These are phyloP conservation scores for Ehretia macrophylla DNA, from an alignment of 257 asterid species.

Conservation along the genomic window DNA sequence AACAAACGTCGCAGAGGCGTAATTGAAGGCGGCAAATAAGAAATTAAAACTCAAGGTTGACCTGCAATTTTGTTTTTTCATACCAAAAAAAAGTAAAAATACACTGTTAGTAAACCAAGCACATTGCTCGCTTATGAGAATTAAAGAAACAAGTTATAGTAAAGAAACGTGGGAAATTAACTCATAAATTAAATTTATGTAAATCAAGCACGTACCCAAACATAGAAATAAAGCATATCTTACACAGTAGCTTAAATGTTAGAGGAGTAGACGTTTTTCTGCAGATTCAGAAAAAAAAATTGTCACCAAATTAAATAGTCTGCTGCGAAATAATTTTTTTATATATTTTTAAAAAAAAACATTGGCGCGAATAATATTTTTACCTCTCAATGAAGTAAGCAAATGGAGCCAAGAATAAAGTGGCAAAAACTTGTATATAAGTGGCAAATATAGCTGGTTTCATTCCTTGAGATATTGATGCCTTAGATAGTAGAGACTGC, in stretches of 20 bases:
- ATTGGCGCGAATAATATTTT: no score
- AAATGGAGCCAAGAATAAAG: slow-evolving; percentile 49
- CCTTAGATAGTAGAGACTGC: slow-evolving; percentile 6
- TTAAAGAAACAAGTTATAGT: no score
- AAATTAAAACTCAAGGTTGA: slow-evolving; percentile 44
- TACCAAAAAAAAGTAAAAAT: no score
- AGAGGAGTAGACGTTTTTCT: slow-evolving; percentile 36
- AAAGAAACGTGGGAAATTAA: no score
- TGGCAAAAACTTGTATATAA: slow-evolving; percentile 22
- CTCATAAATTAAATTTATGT: no score
- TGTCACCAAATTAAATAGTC: neutral
- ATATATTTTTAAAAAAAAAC: neutral
- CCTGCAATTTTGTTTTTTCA: slow-evolving; percentile 27
- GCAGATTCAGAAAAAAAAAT: slow-evolving; percentile 1
- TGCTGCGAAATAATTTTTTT: neutral
- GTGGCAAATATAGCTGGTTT: neutral
- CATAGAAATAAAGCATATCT: slow-evolving; percentile 39
- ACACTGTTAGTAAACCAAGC: no score
- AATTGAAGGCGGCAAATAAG: slow-evolving; percentile 31
- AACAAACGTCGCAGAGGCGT: slow-evolving; percentile 56
- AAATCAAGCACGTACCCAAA: slow-evolving; percentile 41
- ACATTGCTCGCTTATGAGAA: no score
- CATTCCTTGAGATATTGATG: slow-evolving; percentile 5
- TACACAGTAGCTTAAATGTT: slow-evolving; percentile 33
- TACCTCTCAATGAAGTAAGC: slow-evolving; percentile 39